phyloP scores from a whole-genome alignment of 2,329 filamentous ascomycete genomes.

The Colletotrichum cuscutae region DNA sequence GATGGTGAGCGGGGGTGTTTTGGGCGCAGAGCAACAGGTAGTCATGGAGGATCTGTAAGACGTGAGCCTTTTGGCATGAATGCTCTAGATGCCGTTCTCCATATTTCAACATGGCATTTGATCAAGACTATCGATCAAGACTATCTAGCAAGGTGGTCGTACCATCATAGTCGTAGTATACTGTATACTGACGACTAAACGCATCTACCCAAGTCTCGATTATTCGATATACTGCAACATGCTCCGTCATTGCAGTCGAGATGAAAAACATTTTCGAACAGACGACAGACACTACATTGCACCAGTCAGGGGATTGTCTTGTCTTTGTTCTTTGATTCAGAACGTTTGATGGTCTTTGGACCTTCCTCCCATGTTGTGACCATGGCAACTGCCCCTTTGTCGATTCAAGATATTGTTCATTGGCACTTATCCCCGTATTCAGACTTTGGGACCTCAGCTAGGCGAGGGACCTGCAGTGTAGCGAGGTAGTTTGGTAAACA shows the following conservation, averaged over 20 bases:
- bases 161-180: not conserved
- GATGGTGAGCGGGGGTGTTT: slow-evolving; percentile 35
- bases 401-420: no score
- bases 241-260: not conserved
- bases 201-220: not conserved
- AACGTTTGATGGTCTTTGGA: not conserved
- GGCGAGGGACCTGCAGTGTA: no score
- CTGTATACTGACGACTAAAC: not conserved
- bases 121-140: not conserved
- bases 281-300: not conserved
- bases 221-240: not conserved
- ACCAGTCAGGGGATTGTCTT: not conserved
- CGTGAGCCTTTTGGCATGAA: not conserved
- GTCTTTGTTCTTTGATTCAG: not conserved
- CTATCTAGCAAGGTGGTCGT: no score
- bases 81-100: not conserved
- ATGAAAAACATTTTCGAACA: not conserved
- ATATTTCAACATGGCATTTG: not conserved
- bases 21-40: not conserved
- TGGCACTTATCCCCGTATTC: no score
- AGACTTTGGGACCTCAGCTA: no score
- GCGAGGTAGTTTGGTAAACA: no score
- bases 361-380: not conserved
- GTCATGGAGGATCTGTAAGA: slow-evolving; percentile 17
- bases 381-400: no score